These are phyloP conservation scores for Cudoniella acicularis DNA, from an alignment of 495 filamentous ascomycete species.

Conservation along the genomic window DNA sequence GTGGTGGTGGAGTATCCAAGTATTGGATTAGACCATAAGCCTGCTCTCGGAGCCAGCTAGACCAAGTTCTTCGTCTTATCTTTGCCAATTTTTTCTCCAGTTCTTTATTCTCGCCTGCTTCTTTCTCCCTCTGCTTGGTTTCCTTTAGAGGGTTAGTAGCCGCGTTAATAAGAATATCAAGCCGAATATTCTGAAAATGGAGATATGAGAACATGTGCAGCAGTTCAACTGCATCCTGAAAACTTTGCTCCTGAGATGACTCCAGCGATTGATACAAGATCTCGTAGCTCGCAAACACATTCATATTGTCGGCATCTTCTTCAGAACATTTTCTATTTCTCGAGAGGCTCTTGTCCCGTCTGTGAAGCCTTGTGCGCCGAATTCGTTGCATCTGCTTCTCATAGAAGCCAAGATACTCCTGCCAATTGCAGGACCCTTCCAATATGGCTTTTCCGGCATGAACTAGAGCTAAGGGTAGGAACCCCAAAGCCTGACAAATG, in stretches of 20 bases:
- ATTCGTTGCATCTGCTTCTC: slow-evolving; percentile 18
- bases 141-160: slow-evolving; percentile 8
- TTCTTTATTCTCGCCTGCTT: slow-evolving; percentile 8
- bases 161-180: slow-evolving; percentile 28
- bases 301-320: slow-evolving; percentile 24
- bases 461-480: slow-evolving; percentile 32
- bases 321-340: no score
- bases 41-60: not conserved
- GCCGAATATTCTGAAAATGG: slow-evolving; percentile 30
- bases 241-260: slow-evolving; percentile 2
- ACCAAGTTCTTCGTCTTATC: not conserved
- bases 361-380: slow-evolving; percentile 10
- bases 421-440: slow-evolving; percentile 11
- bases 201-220: slow-evolving; percentile 37
- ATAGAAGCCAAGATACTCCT: slow-evolving; percentile 23
- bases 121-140: not conserved
- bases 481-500: slow-evolving; percentile 30
- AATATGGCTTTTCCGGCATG: slow-evolving; percentile 33
- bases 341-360: slow-evolving; percentile 4
- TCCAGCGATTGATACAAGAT: slow-evolving; percentile 28
- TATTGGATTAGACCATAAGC: not conserved
- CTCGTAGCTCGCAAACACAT: slow-evolving; percentile 33
- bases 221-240: slow-evolving; percentile 34
- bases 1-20: not conserved
- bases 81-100: not conserved